Conservation (phyloP, 306 rosid species). For the Heteromeles arbutifolia region DNA sequence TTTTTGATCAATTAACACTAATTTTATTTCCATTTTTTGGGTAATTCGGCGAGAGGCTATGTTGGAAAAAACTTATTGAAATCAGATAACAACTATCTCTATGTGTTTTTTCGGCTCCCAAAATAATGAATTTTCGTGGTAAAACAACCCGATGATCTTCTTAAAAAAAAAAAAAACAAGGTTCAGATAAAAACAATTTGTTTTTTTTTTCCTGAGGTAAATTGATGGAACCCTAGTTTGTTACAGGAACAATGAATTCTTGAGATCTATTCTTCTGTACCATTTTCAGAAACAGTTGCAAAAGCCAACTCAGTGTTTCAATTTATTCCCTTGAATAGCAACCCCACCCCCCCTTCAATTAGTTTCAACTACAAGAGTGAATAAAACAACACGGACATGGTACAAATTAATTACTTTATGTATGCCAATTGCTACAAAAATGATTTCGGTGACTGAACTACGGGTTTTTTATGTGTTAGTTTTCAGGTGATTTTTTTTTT, state of each 20-base stretch:
- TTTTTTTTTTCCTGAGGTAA: neutral
- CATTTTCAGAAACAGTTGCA: neutral
- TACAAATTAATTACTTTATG: neutral
- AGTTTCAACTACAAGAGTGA: neutral
- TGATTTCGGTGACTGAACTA: too few species aligned
- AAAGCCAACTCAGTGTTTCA: neutral
- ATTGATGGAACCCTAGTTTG: neutral
- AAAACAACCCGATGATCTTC: too few species aligned
- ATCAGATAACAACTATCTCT: too few species aligned
- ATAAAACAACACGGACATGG: neutral
- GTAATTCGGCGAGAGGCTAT: neutral
- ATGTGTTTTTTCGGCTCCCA: too few species aligned
- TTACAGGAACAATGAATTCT: neutral
- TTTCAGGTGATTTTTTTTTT: too few species aligned
- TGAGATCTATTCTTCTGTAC: neutral
- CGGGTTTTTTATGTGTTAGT: too few species aligned
- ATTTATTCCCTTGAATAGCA: neutral
- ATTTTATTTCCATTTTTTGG: constrained; percentile 13
- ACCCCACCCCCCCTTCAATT: neutral
- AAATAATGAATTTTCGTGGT: too few species aligned
- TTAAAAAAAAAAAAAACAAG: too few species aligned
- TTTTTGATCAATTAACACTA: constrained; percentile 13
- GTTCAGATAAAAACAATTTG: too few species aligned
- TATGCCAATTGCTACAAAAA: neutral
- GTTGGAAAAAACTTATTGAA: neutral